Evolutionary conservation across 768 basidiomycete species (phyloP).

Genomic region (Podaxis rugospora): DNA sequence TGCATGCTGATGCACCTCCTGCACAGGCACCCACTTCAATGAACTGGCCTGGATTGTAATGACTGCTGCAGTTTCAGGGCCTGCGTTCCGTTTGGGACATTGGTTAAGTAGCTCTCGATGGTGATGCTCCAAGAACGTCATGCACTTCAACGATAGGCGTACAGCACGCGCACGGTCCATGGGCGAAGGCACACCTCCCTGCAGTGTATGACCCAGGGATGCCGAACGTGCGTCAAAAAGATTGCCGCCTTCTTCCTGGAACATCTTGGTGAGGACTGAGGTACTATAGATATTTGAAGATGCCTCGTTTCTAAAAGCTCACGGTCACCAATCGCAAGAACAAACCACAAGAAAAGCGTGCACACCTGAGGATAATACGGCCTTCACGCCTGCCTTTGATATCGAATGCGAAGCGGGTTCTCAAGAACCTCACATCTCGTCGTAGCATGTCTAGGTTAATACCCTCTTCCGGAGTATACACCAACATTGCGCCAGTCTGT

Average conservation of each 20-base stretch:
- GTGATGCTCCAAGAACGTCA: conserved; percentile 89
- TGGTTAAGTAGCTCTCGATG: conserved; percentile 53
- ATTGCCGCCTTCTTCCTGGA: conserved; percentile 89
- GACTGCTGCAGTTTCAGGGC: conserved; percentile 71
- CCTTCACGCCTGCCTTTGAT: conserved; percentile 89
- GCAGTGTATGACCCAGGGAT: conserved; percentile 95
- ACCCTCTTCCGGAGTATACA: conserved; percentile 92
- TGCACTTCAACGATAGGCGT: conserved; percentile 86
- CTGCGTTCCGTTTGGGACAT: conserved; percentile 46
- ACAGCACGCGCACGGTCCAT: conserved; percentile 90
- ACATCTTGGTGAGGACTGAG: conserved; percentile 86
- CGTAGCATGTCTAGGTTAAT: conserved; percentile 80
- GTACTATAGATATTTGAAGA: conserved; percentile 89
- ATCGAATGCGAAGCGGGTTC: conserved; percentile 80
- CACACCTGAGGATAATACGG: conserved; percentile 85
- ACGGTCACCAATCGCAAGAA: not conserved
- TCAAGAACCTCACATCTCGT: conserved; percentile 84
- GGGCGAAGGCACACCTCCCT: conserved; percentile 94
- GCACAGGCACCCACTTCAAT: conserved; percentile 79
- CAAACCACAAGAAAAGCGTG: not conserved
- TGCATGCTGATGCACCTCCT: conserved; percentile 79
- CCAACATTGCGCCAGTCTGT: conserved; percentile 86
- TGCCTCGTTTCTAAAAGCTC: conserved; percentile 64
- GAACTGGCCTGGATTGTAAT: conserved; percentile 87
- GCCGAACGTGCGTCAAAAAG: conserved; percentile 94